Percentiles rank a stretch among this genome's conserved stretches.
Conservation (phyloP, 345 rosid genomes). For the Populus euphratica region DNA sequence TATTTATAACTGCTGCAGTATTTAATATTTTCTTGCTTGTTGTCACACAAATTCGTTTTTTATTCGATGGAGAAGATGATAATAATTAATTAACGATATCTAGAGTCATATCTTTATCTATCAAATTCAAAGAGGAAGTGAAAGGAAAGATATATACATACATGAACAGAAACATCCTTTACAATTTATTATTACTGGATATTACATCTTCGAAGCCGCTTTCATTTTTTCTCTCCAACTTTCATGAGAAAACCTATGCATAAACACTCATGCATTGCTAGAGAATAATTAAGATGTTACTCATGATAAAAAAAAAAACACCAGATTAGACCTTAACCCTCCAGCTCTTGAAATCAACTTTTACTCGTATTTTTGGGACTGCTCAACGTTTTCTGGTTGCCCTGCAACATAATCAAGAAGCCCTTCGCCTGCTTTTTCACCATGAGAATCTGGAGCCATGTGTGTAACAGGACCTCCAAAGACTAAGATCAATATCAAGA, state of each 20-base stretch:
- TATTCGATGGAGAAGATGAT: too few species aligned
- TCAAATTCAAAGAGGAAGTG: background rate
- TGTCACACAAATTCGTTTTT: too few species aligned
- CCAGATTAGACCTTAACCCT: background rate
- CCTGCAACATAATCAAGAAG: constrained; percentile 70
- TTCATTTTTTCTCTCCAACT: too few species aligned
- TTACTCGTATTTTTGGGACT: constrained; percentile 11
- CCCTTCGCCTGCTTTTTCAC: constrained; percentile 47
- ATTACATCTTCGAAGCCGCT: too few species aligned
- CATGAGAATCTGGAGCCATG: constrained; percentile 36
- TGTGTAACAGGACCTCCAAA: constrained; percentile 59
- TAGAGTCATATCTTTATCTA: too few species aligned
- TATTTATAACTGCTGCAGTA: too few species aligned
- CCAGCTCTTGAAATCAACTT: background rate
- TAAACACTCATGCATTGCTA: too few species aligned
- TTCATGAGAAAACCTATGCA: too few species aligned
- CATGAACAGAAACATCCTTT: background rate
- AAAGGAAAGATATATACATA: background rate
- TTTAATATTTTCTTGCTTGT: too few species aligned
- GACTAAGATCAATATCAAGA: constrained; percentile 45
- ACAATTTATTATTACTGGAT: background rate
- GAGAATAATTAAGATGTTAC: background rate
- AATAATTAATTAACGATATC: too few species aligned
- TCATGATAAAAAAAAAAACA: background rate
- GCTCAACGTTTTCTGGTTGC: constrained; percentile 18